Conservation (phyloP, 2,329 filamentous ascomycete species). For the Aspergillus spinulosporus region DNA sequence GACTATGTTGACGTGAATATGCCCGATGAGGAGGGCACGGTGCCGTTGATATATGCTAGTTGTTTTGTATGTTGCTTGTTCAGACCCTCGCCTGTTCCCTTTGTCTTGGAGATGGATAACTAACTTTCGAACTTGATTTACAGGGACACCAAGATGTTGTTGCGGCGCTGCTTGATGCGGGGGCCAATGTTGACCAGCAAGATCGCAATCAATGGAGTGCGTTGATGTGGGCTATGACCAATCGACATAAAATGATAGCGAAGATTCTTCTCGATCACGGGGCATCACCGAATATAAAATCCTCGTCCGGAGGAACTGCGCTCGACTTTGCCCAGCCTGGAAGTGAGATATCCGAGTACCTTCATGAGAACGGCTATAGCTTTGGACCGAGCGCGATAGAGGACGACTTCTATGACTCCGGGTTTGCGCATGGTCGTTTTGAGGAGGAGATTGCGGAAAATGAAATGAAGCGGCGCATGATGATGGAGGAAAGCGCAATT, state of each 20-base stretch:
- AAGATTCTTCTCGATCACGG: conserved; percentile 90
- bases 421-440: conserved; percentile 88
- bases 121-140: background rate
- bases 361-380: conserved; percentile 90
- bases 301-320: conserved; percentile 87
- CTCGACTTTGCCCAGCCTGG: conserved; percentile 95
- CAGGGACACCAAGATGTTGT: conserved; percentile 89
- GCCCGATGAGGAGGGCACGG: conserved; percentile 89
- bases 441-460: conserved; percentile 98
- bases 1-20: conserved; percentile 80
- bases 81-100: background rate
- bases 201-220: conserved; percentile 97
- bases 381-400: conserved; percentile 40
- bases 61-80: conserved; percentile 71
- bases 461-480: conserved; percentile 82
- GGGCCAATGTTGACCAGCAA: conserved; percentile 86
- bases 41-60: conserved; percentile 95
- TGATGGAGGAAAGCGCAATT: conserved; percentile 99
- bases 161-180: conserved; percentile 76
- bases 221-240: conserved; percentile 99
- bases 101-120: conserved; percentile 1
- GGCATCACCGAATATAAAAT: conserved; percentile 96
- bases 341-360: conserved; percentile 93
- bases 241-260: conserved; percentile 92
- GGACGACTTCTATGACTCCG: conserved; percentile 92